These are phyloP conservation scores for Pseudogymnoascus sp. DNA, from an alignment of 2,329 filamentous ascomycete species.

Conservation along the genomic window DNA sequence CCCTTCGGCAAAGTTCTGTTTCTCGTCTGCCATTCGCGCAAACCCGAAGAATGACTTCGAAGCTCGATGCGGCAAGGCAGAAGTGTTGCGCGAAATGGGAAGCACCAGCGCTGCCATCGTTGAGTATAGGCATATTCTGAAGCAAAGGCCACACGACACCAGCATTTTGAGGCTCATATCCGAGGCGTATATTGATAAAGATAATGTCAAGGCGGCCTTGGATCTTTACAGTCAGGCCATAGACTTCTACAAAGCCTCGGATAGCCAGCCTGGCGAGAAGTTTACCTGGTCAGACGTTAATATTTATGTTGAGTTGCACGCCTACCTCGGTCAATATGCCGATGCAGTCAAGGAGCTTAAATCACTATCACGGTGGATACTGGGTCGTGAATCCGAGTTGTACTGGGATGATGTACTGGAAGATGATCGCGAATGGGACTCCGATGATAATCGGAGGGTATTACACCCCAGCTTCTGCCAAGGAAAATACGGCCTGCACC, in stretches of 20 bases:
- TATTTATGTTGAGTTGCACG: constrained; percentile 76
- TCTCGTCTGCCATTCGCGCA: constrained; percentile 51
- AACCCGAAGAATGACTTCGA: constrained; percentile 47
- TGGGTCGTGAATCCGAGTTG: constrained; percentile 64
- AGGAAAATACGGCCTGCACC: constrained; percentile 42
- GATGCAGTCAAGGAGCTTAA: constrained; percentile 66
- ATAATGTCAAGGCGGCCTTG: constrained; percentile 27
- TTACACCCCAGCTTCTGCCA: constrained; percentile 54
- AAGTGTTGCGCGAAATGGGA: constrained; percentile 49
- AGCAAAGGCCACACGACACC: constrained; percentile 41
- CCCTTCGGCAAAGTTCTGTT: constrained; percentile 51
- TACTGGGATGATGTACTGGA: constrained; percentile 68
- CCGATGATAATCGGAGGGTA: constrained; percentile 59
- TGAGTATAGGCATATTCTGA: constrained; percentile 50
- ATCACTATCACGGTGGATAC: constrained; percentile 69
- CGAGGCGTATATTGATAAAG: constrained; percentile 28
- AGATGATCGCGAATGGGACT: constrained; percentile 88
- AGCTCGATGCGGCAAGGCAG: constrained; percentile 52
- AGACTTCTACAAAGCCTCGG: constrained; percentile 19
- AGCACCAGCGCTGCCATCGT: constrained; percentile 46
- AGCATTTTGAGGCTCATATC: constrained; percentile 30
- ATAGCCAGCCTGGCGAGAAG: constrained; percentile 10
- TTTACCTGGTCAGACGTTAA: constrained; percentile 71
- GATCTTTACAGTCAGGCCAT: constrained; percentile 29
- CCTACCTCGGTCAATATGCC: constrained; percentile 53